Evolutionary conservation across 192 early-diverging fungal genomes (phyloP).

Genomic region (Obelidium mucronatum): DNA sequence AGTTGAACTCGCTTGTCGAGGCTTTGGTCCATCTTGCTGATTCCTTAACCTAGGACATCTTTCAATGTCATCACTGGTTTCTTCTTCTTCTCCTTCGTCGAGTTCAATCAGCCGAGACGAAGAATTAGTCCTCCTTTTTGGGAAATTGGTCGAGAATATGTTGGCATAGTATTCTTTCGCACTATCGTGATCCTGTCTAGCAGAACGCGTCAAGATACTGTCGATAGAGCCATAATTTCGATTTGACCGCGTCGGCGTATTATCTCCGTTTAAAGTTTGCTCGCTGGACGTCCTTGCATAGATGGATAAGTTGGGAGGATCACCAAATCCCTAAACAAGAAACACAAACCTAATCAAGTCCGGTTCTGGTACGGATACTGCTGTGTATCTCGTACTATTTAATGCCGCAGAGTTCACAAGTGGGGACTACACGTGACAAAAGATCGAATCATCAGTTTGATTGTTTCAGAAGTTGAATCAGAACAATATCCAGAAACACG

Average conservation of each 20-base stretch:
- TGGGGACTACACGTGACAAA: background rate
- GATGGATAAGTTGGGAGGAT: too few relatives aligned
- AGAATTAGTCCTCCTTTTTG: too few relatives aligned
- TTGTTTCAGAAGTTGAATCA: background rate
- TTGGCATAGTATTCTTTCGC: constrained; percentile 10
- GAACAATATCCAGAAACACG: background rate
- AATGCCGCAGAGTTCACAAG: background rate
- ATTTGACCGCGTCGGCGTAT: background rate
- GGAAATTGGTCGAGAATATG: background rate
- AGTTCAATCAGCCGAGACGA: too few relatives aligned
- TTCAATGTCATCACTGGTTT: background rate
- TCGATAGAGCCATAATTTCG: background rate
- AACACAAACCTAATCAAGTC: too few relatives aligned
- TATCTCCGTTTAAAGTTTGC: too few relatives aligned
- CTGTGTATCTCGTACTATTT: background rate
- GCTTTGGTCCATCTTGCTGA: too few relatives aligned
- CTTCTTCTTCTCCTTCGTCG: background rate
- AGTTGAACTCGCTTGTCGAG: background rate
- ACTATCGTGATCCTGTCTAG: background rate
- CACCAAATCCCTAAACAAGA: too few relatives aligned
- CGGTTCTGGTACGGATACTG: too few relatives aligned
- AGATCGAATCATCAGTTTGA: background rate
- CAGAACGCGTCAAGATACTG: background rate
- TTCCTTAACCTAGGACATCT: too few relatives aligned
- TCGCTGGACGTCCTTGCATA: too few relatives aligned